Evolutionary conservation across 1,139 yeast species (phyloP), one percentile per base, ranked within the genome.

Genomic region (Saccharomycopsis hybrid): DNA sequence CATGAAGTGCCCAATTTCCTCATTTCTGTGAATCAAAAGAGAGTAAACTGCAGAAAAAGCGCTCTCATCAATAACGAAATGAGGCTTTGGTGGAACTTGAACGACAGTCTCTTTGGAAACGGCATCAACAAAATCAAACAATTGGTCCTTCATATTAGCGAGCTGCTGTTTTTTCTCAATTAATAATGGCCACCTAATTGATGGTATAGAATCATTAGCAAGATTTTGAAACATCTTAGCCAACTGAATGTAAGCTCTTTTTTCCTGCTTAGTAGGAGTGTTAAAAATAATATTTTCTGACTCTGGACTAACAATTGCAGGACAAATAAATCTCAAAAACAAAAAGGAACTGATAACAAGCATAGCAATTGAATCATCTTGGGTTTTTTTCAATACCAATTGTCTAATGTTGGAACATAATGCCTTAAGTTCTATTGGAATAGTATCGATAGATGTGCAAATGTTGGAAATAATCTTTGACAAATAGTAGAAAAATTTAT

Each of bases 241-340:
- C 45, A 92, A 68, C 55, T 86, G 82, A 60, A 92, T 82, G 49
- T 87, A 73, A 0, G 89, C 78, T 56, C 96, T 73, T 57, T 89
- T 83, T 8, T 82, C 80, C 35, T 71, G 74, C 24, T 57, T 56
- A n/a, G 60, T 24, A 4, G 64, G 64, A 7, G 33, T 29, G 31
- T 18, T 4, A 25, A 13, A 25, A 27, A 46, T 39, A 7, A 49
- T 29, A 27, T 35, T 37, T 40, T 48, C 52, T 5, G 88, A 75
- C 56, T 87, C 95, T 0, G 97, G 97, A 43, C 92, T 82, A 8
- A 90, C 92, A 55, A 92, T 81, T 0, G 95, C 96, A 5, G 98
- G 97, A 62, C 95, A 89, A 54, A 88, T 76, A 59, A 87, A 84
- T 55, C 97, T 73, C 57, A 92, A 71, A 62, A 92, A 90, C 49